phyloP scores from a whole-genome alignment of 345 rosid species.

The Brassica nigra region DNA sequence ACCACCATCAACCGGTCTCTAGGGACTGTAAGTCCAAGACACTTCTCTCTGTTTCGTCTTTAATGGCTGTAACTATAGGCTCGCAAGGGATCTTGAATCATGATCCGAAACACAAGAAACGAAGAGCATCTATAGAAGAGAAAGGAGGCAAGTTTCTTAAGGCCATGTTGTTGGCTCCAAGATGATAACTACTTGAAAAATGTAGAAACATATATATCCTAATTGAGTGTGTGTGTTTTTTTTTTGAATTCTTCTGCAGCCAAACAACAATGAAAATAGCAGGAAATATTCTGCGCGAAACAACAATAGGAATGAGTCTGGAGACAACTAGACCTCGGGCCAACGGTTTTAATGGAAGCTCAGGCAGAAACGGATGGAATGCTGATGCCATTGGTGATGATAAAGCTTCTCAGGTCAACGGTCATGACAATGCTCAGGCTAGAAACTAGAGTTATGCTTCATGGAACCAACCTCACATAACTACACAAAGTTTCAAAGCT shows the following conservation, averaged over 20 bases:
- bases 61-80: constrained; percentile 19
- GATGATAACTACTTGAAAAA: background rate
- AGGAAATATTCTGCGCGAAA: constrained; percentile 38
- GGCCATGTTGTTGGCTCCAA: background rate
- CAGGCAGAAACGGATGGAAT: no score
- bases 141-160: constrained; percentile 55
- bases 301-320: constrained; percentile 40
- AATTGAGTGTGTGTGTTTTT: background rate
- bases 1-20: no score
- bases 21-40: no score
- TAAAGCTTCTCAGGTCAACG: no score
- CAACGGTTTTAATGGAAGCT: no score
- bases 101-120: constrained; percentile 44
- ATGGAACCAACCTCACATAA: background rate
- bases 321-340: no score
- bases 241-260: constrained; percentile 35
- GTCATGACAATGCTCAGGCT: no score
- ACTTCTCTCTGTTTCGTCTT: no score
- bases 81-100: constrained; percentile 55
- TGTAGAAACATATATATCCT: background rate
- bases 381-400: no score
- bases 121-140: constrained; percentile 60
- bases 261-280: constrained; percentile 34
- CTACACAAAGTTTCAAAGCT: background rate
- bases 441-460: no score